Evolutionary conservation across 192 early-diverging fungal species (phyloP), one percentile per base, ranked within the genome.

Genomic region (Gigaspora rosea): DNA sequence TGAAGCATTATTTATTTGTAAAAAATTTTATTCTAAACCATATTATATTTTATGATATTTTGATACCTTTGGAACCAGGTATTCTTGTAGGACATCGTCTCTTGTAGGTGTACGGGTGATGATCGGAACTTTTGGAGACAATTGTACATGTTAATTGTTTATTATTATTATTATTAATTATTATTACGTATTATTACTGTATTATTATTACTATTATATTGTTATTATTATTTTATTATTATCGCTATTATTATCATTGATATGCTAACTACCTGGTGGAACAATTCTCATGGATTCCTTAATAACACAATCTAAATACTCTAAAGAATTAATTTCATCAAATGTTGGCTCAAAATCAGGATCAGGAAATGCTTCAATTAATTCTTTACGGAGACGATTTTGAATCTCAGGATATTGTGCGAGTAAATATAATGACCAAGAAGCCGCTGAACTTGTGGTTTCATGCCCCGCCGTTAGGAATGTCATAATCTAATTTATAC

Each of bases 381-480:
- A 61, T 81, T 90, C 89, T 50, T 83, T 67, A 32, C 86, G 78
- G 0, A 90, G 78, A 0, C 67, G 71, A 18, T 77, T 78, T 46
- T 90, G 88, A 15, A 84, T 56, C 0, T 80, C 68, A 15, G 73
- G 88, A 41, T 89, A 36, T 41, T 79, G 67, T 27, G 89, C 83
- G 18, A 90, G 78, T 52, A 88, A 71, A 63, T 85, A 80, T n/a
- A 90, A 80, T 65, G 84, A 80, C 88, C 88, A 90, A 16, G 80
- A 82, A 12, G 82, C 61, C 0, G 84, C 70, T 9, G 82, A 76
- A 27, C 80, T 81, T 0, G 89, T 88, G 1, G 89, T 90, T 79
- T 86, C 88, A 65, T 90, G 89, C 13, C 89, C 89, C 10, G 89
- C 89, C 1, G 32, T 8, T 15, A 69, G 32, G 27, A 69, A 50